These are phyloP conservation scores for Euphorbia neoarborescens DNA, from an alignment of 441 rosid genomes.

Conservation along the genomic window DNA sequence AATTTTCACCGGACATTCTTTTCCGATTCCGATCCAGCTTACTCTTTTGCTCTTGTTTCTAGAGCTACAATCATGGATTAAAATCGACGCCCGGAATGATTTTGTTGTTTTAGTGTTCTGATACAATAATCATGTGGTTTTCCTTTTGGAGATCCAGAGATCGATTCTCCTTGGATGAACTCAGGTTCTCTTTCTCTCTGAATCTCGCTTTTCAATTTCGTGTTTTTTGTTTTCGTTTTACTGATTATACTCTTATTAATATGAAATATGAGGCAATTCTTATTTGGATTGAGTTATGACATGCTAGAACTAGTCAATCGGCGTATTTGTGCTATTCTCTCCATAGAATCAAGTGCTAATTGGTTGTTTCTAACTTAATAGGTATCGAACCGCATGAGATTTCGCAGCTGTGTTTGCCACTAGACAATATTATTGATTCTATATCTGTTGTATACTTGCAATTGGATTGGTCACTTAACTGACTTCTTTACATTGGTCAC, in stretches of 20 bases:
- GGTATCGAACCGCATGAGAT: not conserved
- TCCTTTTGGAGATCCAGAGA: slow-evolving; percentile 89
- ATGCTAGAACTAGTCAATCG: not conserved
- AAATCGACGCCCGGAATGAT: slow-evolving; percentile 3
- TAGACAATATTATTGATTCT: not conserved
- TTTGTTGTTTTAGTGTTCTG: slow-evolving; percentile 29
- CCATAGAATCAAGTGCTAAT: not conserved
- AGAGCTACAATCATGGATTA: slow-evolving; percentile 29
- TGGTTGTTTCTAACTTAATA: not conserved
- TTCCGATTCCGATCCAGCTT: not conserved
- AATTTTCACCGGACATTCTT: too few relatives aligned
- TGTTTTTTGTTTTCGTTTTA: not conserved
- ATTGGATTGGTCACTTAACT: not conserved
- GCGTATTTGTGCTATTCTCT: not conserved
- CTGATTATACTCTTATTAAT: not conserved
- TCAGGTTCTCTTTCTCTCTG: slow-evolving; percentile 50
- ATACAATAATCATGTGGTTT: slow-evolving; percentile 76
- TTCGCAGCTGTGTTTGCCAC: not conserved
- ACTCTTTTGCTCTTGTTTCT: not conserved
- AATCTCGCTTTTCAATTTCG: not conserved
- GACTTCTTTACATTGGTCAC: too few relatives aligned
- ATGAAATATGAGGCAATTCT: not conserved
- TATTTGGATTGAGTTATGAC: not conserved
- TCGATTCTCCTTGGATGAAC: slow-evolving; percentile 89
- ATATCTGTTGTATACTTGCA: not conserved